phyloP scores from a whole-genome alignment of 2,329 filamentous ascomycete species.

The Aspergillus melleus region DNA sequence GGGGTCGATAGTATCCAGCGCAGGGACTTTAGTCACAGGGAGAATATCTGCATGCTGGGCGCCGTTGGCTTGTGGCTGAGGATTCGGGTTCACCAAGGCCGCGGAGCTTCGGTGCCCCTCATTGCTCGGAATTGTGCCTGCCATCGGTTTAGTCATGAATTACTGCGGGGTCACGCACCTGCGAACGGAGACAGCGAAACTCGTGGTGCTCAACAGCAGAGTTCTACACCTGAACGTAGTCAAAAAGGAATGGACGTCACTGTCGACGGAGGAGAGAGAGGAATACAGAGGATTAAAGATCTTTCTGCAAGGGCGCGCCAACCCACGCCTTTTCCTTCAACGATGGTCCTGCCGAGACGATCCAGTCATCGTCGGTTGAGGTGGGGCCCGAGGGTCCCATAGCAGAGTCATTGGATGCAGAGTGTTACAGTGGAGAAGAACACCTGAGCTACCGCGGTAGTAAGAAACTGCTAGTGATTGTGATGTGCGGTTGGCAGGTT shows the following conservation, averaged over 20 bases:
- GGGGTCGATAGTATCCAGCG: constrained; percentile 26
- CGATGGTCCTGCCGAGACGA: constrained; percentile 17
- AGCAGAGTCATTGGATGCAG: constrained; percentile 10
- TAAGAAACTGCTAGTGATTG: background rate
- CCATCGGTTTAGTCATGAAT: constrained; percentile 12
- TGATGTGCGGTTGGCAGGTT: constrained; percentile 4
- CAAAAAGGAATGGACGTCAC: constrained; percentile 1
- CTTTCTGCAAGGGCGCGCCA: constrained; percentile 7
- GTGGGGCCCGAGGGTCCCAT: constrained; percentile 9
- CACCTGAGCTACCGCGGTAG: constrained; percentile 2
- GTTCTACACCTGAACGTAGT: constrained; percentile 3
- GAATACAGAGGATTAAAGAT: constrained; percentile 1
- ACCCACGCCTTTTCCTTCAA: background rate
- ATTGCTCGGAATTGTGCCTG: constrained; percentile 11
- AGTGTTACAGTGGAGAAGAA: background rate
- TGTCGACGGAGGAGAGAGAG: background rate
- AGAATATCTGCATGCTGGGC: constrained; percentile 6
- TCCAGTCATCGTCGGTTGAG: constrained; percentile 17
- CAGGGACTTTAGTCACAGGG: constrained; percentile 28
- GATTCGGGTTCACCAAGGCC: background rate
- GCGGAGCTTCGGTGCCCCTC: constrained; percentile 14
- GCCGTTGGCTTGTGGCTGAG: background rate
- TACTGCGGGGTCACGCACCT: constrained; percentile 19
- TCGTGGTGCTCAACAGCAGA: constrained; percentile 13
- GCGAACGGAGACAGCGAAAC: constrained; percentile 10